phyloP scores from a whole-genome alignment of 1,284 basidiomycete genomes.

The Gymnopus androsaceus region DNA sequence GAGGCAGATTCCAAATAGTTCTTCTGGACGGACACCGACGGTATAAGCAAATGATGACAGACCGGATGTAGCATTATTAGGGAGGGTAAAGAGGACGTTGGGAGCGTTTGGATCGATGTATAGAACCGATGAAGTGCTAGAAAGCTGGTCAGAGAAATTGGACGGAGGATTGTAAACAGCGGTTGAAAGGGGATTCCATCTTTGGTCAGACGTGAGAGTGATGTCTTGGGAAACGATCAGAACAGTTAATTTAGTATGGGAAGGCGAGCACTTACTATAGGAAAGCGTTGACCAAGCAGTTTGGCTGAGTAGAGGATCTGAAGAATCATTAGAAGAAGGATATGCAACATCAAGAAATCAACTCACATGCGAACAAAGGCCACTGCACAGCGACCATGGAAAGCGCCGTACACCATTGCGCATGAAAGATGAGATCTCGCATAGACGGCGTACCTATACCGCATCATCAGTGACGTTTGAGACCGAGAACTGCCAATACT shows the following conservation, averaged over 20 bases:
- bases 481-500: slow-evolving; percentile 25
- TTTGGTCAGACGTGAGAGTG: slow-evolving; percentile 54
- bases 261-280: slow-evolving; percentile 66
- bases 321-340: not conserved
- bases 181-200: slow-evolving; percentile 68
- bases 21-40: slow-evolving; percentile 68
- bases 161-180: slow-evolving; percentile 64
- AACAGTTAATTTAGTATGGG: slow-evolving; percentile 5
- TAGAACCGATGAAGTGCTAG: slow-evolving; percentile 70
- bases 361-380: slow-evolving; percentile 87
- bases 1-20: slow-evolving; percentile 85
- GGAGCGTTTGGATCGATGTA: slow-evolving; percentile 71
- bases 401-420: slow-evolving; percentile 86
- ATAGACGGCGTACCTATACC: slow-evolving; percentile 86
- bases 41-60: slow-evolving; percentile 80
- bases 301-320: slow-evolving; percentile 85
- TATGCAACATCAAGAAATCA: slow-evolving; percentile 1
- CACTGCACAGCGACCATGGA: slow-evolving; percentile 94
- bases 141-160: slow-evolving; percentile 70
- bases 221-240: slow-evolving; percentile 53
- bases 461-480: slow-evolving; percentile 11
- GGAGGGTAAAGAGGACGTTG: slow-evolving; percentile 76
- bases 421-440: slow-evolving; percentile 90
- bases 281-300: slow-evolving; percentile 86
- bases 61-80: slow-evolving; percentile 60